Conservation (phyloP, 2,329 filamentous ascomycete species). For the Clonostachys sp. region DNA sequence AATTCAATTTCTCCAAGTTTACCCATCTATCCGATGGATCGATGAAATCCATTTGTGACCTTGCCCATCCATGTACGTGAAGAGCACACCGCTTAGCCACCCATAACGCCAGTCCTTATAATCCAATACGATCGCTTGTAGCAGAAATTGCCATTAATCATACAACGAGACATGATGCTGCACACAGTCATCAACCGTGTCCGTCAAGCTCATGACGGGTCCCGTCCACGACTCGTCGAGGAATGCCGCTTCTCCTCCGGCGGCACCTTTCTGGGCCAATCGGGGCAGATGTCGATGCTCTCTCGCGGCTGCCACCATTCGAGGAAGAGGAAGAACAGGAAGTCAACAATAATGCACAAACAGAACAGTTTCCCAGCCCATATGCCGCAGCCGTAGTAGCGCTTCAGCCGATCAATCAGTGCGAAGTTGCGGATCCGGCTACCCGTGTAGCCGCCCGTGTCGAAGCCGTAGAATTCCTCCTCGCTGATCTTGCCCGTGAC, state of each 20-base stretch:
- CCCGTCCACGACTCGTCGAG: constrained; percentile 19
- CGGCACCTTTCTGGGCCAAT: constrained; percentile 78
- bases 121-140: too few relatives aligned
- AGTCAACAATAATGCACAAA: constrained; percentile 90
- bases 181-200: too few relatives aligned
- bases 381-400: constrained; percentile 96
- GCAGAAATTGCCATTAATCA: too few relatives aligned
- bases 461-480: constrained; percentile 83
- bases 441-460: constrained; percentile 64
- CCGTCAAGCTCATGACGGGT: constrained; percentile 1
- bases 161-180: too few relatives aligned
- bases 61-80: too few relatives aligned
- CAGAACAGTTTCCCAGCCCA: constrained; percentile 99
- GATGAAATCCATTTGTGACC: too few relatives aligned
- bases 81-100: too few relatives aligned
- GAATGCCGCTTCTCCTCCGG: constrained; percentile 18
- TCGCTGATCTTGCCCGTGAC: constrained; percentile 84
- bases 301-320: constrained; percentile 84
- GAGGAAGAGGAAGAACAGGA: constrained; percentile 80
- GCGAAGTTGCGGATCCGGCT: constrained; percentile 80
- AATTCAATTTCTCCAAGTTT: too few relatives aligned
- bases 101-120: too few relatives aligned
- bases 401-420: constrained; percentile 88
- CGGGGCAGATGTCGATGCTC: constrained; percentile 81
- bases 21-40: too few relatives aligned